Base-by-base conservation (phyloP, 495 filamentous ascomycete genomes). In the Aspergillus kassunensis region DNA sequence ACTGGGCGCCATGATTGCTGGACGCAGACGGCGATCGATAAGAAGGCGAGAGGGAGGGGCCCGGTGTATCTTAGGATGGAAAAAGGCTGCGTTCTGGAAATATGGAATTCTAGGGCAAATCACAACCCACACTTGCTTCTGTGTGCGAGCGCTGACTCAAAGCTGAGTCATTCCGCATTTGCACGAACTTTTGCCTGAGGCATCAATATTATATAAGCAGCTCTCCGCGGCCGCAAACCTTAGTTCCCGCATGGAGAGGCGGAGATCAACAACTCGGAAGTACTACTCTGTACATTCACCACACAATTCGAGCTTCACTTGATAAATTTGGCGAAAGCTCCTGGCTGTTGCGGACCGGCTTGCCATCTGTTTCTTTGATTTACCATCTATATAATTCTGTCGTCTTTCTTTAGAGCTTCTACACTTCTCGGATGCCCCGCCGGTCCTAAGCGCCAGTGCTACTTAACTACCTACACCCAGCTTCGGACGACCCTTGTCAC, bases 1-100 rank as follows among this genome's bases (percentile, higher is more conserved):
- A 76, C 79, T 92, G 75, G 80, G 90, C 70, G 84, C 80, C 84
- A 87, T 87, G 61, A 52, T 77, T 65, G 61, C 49, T 49, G 60
- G 48, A 47, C 58, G 43, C 54, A 55, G 48, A 54, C 50, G 62
- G 62, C 63, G 63, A 59, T 61, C 56, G 33, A 11, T 33, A 57
- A 52, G 56, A 48, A 13, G 25, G 53, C 48, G 55, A 52, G 56
- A 49, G 45, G 40, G 37, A 33, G 44, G 34, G 51, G 33, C 46
- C 37, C 47, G 41, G 29, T 44, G 25, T 43, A 51, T 56, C 39
- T 42, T 16, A 42, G 31, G 46, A 51, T 37, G 55, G 33, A 55
- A 52, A 53, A n/a, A 57, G 37, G 34, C 49, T 57, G 39, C 37
- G 45, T 52, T 48, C 48, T 55, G 42, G 51, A 60, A 41, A 23